These are phyloP conservation scores for Vaccinium myrtillus DNA, from an alignment of 148 eudicot genomes.

Conservation along the genomic window DNA sequence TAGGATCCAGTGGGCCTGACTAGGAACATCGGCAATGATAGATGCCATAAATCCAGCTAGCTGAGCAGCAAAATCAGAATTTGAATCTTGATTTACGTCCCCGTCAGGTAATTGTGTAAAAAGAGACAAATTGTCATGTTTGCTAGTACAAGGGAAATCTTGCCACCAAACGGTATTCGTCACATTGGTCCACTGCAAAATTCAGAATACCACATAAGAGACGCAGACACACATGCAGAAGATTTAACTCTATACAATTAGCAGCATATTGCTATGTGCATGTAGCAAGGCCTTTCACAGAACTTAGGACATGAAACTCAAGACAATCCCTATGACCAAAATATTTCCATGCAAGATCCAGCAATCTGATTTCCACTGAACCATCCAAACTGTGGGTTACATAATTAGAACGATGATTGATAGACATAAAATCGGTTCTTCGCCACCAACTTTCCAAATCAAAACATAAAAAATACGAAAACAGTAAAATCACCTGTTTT, in stretches of 20 bases:
- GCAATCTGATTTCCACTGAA: slow-evolving; percentile 1
- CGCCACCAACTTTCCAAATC: neutral
- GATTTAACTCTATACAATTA: neutral
- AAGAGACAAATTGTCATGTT: slow-evolving; percentile 57
- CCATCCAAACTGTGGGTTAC: neutral
- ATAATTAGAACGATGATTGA: neutral
- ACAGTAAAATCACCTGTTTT: slow-evolving; percentile 58
- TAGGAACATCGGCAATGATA: slow-evolving; percentile 67
- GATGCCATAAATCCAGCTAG: slow-evolving; percentile 84
- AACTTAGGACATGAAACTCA: neutral
- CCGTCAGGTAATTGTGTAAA: slow-evolving; percentile 43
- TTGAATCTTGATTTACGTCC: slow-evolving; percentile 28
- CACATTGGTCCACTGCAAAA: slow-evolving; percentile 76
- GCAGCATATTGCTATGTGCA: neutral
- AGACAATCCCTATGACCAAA: neutral
- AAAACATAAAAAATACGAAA: neutral
- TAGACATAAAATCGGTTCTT: neutral
- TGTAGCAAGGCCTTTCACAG: neutral
- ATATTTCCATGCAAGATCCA: neutral
- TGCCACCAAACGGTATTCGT: slow-evolving; percentile 98
- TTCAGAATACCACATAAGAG: slow-evolving; percentile 14
- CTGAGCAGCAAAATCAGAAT: slow-evolving; percentile 93
- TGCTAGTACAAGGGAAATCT: slow-evolving; percentile 65
- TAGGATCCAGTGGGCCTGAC: slow-evolving; percentile 75
- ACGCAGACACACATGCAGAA: neutral